These are phyloP conservation scores for Pseudomonodictys pantanalensis DNA, from an alignment of 495 filamentous ascomycete genomes.

Conservation along the genomic window DNA sequence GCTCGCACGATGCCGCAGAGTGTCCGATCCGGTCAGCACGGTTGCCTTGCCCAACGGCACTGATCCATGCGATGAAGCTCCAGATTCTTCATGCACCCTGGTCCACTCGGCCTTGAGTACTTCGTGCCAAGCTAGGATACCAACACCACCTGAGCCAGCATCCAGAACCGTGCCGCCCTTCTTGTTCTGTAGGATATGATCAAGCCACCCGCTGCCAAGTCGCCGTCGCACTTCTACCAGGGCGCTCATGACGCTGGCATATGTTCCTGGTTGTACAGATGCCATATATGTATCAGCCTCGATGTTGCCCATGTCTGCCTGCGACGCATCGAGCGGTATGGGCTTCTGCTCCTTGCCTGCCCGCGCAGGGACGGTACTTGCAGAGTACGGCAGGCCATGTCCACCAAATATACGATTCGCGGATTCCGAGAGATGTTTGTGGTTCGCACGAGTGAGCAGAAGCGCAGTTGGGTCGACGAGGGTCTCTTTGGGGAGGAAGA, in stretches of 20 bases:
- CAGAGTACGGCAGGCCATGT: conserved; percentile 66
- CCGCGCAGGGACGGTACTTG: conserved; percentile 52
- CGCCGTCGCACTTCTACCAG: conserved; percentile 83
- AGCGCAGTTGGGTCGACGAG: conserved; percentile 65
- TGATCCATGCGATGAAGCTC: conserved; percentile 21
- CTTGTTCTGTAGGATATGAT: conserved; percentile 60
- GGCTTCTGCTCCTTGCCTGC: conserved; percentile 60
- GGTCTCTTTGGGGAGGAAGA: conserved; percentile 62
- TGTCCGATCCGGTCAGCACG: conserved; percentile 59
- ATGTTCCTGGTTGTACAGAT: conserved; percentile 74
- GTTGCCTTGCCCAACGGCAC: conserved; percentile 57
- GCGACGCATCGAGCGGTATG: conserved; percentile 66
- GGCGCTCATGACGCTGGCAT: conserved; percentile 68
- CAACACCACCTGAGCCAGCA: conserved; percentile 80
- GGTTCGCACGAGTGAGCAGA: conserved; percentile 63
- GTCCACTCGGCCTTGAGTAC: conserved; percentile 78
- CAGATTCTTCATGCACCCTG: conserved; percentile 53
- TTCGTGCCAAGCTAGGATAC: conserved; percentile 79
- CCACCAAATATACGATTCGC: conserved; percentile 74
- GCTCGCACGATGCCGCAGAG: conserved; percentile 72
- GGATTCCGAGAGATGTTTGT: conserved; percentile 67
- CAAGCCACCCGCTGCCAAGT: conserved; percentile 76
- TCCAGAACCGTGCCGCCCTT: conserved; percentile 77
- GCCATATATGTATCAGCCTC: conserved; percentile 83
- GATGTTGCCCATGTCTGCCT: conserved; percentile 74